Percentiles rank a stretch among this genome's conserved stretches.
These are phyloP conservation scores for Priceomyces carsonii DNA, from an alignment of 805 yeast species.

Conservation along the genomic window DNA sequence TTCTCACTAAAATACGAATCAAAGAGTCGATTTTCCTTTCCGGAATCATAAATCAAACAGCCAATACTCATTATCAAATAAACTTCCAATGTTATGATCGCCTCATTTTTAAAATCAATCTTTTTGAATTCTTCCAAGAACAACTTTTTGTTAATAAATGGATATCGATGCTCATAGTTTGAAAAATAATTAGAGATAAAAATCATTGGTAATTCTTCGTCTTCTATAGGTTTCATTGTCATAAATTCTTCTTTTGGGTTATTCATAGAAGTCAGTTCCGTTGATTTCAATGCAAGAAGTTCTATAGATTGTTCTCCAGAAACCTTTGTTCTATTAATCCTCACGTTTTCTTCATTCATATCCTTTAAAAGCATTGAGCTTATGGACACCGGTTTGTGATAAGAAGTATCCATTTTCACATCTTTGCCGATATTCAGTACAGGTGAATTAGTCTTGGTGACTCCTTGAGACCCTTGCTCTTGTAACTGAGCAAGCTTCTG, in stretches of 20 bases:
- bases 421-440: conserved; percentile 2
- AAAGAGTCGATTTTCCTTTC: conserved; percentile 21
- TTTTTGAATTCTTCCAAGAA: conserved; percentile 22
- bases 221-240: conserved; percentile 31
- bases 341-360: conserved; percentile 3
- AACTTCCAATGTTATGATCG: conserved; percentile 37
- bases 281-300: conserved; percentile 1
- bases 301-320: conserved; percentile 1
- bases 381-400: conserved; percentile 22
- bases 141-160: conserved; percentile 27
- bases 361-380: conserved; percentile 22
- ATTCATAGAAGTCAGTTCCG: conserved; percentile 2
- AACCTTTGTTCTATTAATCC: conserved; percentile 2
- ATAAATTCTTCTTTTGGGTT: conserved; percentile 32
- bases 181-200: conserved; percentile 38
- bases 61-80: conserved; percentile 42
- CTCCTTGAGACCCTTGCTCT: no score
- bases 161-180: conserved; percentile 36
- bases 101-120: conserved; percentile 34
- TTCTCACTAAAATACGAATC: conserved; percentile 30
- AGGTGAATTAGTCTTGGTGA: not conserved
- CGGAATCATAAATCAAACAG: conserved; percentile 35
- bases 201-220: conserved; percentile 27
- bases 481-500: no score
- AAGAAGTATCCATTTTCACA: conserved; percentile 7